Evolutionary conservation across 2,329 filamentous ascomycete genomes (phyloP), one percentile per base, ranked within the genome.

Genomic region (Ophiostoma pallidulum): DNA sequence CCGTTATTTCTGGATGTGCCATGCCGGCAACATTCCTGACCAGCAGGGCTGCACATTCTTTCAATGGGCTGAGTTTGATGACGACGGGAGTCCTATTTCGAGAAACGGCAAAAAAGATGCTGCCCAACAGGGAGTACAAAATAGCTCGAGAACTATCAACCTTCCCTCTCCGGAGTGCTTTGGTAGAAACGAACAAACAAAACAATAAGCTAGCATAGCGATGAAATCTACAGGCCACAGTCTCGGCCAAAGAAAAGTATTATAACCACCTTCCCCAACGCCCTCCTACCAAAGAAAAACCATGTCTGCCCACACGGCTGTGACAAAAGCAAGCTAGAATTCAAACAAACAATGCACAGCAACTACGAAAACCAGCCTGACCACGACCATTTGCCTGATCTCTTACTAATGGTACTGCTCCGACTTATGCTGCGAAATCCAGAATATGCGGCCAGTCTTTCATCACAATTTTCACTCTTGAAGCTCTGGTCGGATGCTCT

Each of bases 1-100:
- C 0, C 73, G 74, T 57, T 66, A 97, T 61, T 92, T 94, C 66
- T 94, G 89, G 88, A 92, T 91, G 84, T 97, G 92, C 58, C 79
- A 94, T 65, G 79, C 80, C 0, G 80, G 82, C 7, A 86, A 82
- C 58, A 74, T 81, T 2, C 82, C 83, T 0, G 83, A 77, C 40
- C 82, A 74, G 65, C 66, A 79, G 33, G 80, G 77, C 5, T 95
- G 89, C 59, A 70, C 74, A 0, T 92, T 84, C 58, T 94, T 95
- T 56, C 73, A 85, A 52, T 95, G 89, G 89, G 88, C 85, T 0
- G 76, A 82, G 46, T 94, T 95, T 64, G 82, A 91, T 56, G 81
- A 94, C 31, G 84, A 96, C 62, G 91, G 91, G 1, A 80, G 86
- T 56, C 89, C 90, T 0, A 68, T 80, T 2, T 86, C 82, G 80